These are phyloP conservation scores for Chernovozyma aurita DNA, from an alignment of 1,139 yeast species.

Conservation along the genomic window DNA sequence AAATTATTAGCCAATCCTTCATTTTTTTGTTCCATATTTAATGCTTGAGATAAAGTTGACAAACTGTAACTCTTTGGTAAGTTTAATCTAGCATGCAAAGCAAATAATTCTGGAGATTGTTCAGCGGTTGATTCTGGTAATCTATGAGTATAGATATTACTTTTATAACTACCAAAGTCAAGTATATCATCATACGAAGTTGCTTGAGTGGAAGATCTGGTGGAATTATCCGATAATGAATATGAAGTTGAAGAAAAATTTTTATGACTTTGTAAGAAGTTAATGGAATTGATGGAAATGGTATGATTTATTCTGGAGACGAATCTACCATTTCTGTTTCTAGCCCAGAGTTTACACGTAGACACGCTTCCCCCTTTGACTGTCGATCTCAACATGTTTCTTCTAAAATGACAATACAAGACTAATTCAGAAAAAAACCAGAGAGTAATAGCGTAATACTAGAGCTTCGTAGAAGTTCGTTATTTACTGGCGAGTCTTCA, in stretches of 20 bases:
- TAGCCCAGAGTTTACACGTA: neutral
- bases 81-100: constrained; percentile 76
- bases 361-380: neutral
- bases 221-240: neutral
- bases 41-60: constrained; percentile 74
- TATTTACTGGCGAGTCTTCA: too few species aligned
- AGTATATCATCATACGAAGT: constrained; percentile 23
- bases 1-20: constrained; percentile 64
- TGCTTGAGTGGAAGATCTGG: neutral
- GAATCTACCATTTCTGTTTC: neutral
- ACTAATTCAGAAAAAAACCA: too few species aligned
- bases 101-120: constrained; percentile 65
- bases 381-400: neutral
- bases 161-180: constrained; percentile 40
- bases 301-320: neutral
- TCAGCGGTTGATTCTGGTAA: constrained; percentile 47
- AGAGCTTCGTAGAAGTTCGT: too few species aligned
- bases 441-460: too few species aligned
- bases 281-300: neutral
- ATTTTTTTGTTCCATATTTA: constrained; percentile 42
- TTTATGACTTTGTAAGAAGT: neutral
- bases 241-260: neutral
- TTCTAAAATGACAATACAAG: neutral
- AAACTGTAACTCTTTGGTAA: constrained; percentile 54
- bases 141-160: constrained; percentile 42